A percentile compares a stretch with the other conserved stretches of the same genome.
These are phyloP conservation scores for Helotiales sp. DNA, from an alignment of 2,329 filamentous ascomycete genomes.

Conservation along the genomic window DNA sequence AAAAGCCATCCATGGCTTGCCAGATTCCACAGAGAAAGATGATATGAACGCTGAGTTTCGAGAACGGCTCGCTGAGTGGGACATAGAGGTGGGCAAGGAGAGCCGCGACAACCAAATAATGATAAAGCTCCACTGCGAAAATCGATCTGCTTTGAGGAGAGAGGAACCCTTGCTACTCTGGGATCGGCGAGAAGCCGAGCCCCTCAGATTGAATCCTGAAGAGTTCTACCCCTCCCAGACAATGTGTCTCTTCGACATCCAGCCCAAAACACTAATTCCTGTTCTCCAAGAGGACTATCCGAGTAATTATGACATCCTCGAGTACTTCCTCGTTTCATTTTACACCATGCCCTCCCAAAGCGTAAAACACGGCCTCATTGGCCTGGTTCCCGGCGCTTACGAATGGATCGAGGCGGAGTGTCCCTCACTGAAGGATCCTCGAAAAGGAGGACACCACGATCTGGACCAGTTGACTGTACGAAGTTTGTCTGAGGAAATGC, in stretches of 20 bases:
- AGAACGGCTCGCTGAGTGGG: background rate
- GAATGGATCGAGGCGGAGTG: conserved; percentile 57
- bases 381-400: conserved; percentile 63
- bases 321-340: conserved; percentile 55
- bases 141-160: conserved; percentile 49
- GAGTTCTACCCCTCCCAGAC: conserved; percentile 72
- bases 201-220: conserved; percentile 58
- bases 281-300: conserved; percentile 50
- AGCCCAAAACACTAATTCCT: conserved; percentile 60
- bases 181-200: conserved; percentile 75
- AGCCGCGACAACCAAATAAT: background rate
- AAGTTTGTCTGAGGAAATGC: conserved; percentile 57
- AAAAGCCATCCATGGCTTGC: background rate
- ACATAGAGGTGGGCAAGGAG: background rate
- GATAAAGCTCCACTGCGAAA: background rate
- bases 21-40: background rate
- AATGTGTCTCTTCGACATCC: conserved; percentile 68
- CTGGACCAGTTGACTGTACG: conserved; percentile 52
- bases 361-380: conserved; percentile 53
- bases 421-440: conserved; percentile 54
- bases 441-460: conserved; percentile 51
- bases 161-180: conserved; percentile 61
- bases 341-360: conserved; percentile 44
- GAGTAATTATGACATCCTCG: conserved; percentile 53
- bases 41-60: background rate